Conservation (phyloP, 345 rosid species). For the Dovyalis caffra region DNA sequence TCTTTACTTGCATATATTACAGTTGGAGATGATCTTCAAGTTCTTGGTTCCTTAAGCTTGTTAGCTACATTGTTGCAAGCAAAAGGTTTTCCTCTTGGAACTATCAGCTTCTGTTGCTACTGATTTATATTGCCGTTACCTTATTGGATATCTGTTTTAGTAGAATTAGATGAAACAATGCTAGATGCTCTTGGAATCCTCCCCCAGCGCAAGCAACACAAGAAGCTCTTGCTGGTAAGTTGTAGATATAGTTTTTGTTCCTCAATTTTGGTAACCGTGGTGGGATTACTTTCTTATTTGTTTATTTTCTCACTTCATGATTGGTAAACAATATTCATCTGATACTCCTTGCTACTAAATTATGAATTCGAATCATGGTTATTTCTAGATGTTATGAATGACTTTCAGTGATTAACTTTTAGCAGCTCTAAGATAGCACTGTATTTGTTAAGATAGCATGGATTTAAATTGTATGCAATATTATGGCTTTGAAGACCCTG, state of each 20-base stretch:
- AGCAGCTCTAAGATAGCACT: neutral
- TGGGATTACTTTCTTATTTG: neutral
- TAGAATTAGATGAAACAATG: constrained; percentile 95
- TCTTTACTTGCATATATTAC: constrained; percentile 63
- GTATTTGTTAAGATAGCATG: neutral
- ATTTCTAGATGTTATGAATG: neutral
- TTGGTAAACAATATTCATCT: neutral
- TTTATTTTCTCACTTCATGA: neutral
- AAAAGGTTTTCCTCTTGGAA: constrained; percentile 58
- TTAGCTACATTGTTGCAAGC: constrained; percentile 92
- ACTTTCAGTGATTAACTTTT: neutral
- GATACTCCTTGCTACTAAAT: neutral
- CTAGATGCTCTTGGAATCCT: constrained; percentile 97
- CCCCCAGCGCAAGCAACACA: constrained; percentile 94
- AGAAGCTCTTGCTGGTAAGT: constrained; percentile 86
- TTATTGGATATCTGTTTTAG: constrained; percentile 25
- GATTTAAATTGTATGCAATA: neutral
- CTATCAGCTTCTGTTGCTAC: constrained; percentile 7
- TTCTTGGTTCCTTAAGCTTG: constrained; percentile 77
- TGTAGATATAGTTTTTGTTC: constrained; percentile 5
- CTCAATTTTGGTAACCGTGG: neutral
- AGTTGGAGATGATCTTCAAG: constrained; percentile 70
- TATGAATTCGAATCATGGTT: neutral
- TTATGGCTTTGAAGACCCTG: neutral
- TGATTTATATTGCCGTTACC: constrained; percentile 19